These are phyloP conservation scores for Cynanchum wilfordii DNA, from an alignment of 257 asterid species.

Conservation along the genomic window DNA sequence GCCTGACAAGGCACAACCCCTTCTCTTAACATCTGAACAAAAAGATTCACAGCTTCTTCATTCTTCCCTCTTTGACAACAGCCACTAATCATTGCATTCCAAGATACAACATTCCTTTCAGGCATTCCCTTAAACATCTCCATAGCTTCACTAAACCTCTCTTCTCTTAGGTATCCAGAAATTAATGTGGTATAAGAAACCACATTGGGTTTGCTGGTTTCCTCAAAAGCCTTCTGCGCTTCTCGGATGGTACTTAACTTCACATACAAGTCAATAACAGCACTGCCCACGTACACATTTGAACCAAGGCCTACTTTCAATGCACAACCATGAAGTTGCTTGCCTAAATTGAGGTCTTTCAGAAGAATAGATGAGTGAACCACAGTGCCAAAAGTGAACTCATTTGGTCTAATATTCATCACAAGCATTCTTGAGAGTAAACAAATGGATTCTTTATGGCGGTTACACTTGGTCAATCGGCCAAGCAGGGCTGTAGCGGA, in stretches of 20 bases:
- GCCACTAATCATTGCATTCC: constrained; percentile 86
- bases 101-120: constrained; percentile 58
- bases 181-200: constrained; percentile 67
- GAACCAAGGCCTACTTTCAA: constrained; percentile 39
- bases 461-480: constrained; percentile 43
- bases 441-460: constrained; percentile 43
- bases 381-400: constrained; percentile 63
- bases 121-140: constrained; percentile 46
- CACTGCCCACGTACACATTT: constrained; percentile 68
- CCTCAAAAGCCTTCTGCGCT: constrained; percentile 43
- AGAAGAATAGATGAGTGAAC: constrained; percentile 48
- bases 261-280: constrained; percentile 55
- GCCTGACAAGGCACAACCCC: constrained; percentile 48
- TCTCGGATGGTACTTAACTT: constrained; percentile 43
- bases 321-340: constrained; percentile 54
- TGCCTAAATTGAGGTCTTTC: constrained; percentile 49
- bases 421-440: constrained; percentile 49
- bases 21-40: constrained; percentile 63
- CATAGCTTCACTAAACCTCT: constrained; percentile 52
- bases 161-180: constrained; percentile 50
- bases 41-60: constrained; percentile 65
- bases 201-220: constrained; percentile 58
- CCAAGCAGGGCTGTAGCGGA: constrained; percentile 51
- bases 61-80: constrained; percentile 60
- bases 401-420: constrained; percentile 47